Base-by-base conservation (phyloP, 164 flowering plant species). In the Taxillus chinensis region DNA sequence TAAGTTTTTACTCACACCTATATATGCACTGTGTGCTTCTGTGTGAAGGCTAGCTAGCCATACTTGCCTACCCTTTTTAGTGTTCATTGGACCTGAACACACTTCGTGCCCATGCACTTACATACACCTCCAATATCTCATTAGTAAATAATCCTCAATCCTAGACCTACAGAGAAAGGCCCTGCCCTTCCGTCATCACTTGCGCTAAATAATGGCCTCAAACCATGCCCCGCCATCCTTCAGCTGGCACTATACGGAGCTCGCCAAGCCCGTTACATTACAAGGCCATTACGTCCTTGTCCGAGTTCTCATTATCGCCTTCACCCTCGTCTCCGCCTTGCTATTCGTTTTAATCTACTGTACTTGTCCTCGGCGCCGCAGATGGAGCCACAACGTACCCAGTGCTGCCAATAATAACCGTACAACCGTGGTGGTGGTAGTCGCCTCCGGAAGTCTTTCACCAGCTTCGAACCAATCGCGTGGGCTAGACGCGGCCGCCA, bases 401-500 rank as follows among this genome's bases (percentile, higher is more conserved):
- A 48, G 13, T 48, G 51, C 4, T 3, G 13, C 10, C 51, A 48
- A 11, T 48, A 4, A 3, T 3, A 11, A 3, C 51, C 13, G 27
- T 27, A 27, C 27, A 45, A 7, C 7, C 48, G 2, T 45, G 7
- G 48, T 2, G 9, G 48, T 2, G 48, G 48, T 11, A 11, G 2
- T n/a, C 55, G 10, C 55, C 55, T 3, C 5, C 37, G 27, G 0
- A 2, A 3, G 10, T 3, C 3, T 16, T 10, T 3, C 37, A 5
- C 37, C 5, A 27, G 27, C 55, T 6, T 7, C 55, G 55, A 8
- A 5, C 7, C 57, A 3, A 12, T 5, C 42, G 41, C 17, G 10
- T 10, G 68, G 69, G 15, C 55, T 70, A 0, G 69, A 70, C 37
- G 49, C 58, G 0, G 54, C 45, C 48, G 45, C 55, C 48, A 70